phyloP scores from a whole-genome alignment of 495 filamentous ascomycete genomes.

The Trichodelitschia bisporula region DNA sequence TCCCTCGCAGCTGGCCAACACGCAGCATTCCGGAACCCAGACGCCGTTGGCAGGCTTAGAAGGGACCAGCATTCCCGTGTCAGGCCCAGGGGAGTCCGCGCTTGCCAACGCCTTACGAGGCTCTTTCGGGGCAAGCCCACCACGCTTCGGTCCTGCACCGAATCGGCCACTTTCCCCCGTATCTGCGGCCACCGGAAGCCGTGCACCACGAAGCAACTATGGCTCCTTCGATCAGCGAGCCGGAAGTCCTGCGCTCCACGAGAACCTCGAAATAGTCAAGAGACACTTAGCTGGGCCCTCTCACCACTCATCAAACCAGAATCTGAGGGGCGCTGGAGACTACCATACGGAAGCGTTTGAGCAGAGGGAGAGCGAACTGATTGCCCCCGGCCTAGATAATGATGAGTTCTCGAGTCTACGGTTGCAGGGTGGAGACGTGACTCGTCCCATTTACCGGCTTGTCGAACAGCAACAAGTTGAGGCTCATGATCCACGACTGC shows the following conservation, averaged over 20 bases:
- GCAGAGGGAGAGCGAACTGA: conserved; percentile 8
- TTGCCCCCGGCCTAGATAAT: neutral
- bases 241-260: conserved; percentile 10
- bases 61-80: conserved; percentile 3
- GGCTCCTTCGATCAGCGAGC: conserved; percentile 13
- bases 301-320: conserved; percentile 6
- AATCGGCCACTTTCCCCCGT: conserved; percentile 9
- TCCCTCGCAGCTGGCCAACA: conserved; percentile 8
- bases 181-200: conserved; percentile 2
- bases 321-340: conserved; percentile 2
- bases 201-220: conserved; percentile 7
- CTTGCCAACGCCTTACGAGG: conserved; percentile 15
- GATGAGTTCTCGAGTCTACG: conserved; percentile 83
- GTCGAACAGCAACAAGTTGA: conserved; percentile 48
- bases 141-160: conserved; percentile 11
- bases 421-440: conserved; percentile 84
- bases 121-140: conserved; percentile 12
- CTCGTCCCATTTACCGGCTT: conserved; percentile 82
- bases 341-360: conserved; percentile 1
- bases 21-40: conserved; percentile 7
- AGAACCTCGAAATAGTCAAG: conserved; percentile 17
- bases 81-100: conserved; percentile 17
- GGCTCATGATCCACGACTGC: conserved; percentile 28
- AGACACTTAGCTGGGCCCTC: conserved; percentile 17
- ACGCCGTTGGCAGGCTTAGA: too few species aligned